phyloP scores from a whole-genome alignment of 495 filamentous ascomycete genomes.

The Aspergillus carlsbadensis region DNA sequence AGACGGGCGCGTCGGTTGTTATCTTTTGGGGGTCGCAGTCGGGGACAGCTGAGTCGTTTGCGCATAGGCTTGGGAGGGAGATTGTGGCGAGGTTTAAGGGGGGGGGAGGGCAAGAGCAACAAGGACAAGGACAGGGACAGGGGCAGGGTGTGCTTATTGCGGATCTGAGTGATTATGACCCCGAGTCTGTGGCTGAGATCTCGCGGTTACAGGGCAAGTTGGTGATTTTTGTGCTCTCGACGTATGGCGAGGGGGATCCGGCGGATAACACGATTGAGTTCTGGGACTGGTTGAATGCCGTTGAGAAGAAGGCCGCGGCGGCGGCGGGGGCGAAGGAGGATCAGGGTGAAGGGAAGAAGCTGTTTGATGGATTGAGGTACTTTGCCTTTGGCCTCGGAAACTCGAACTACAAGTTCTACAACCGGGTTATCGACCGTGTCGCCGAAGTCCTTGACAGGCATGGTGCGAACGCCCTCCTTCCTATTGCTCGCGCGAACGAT shows the following conservation, averaged over 20 bases:
- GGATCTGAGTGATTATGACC: constrained; percentile 53
- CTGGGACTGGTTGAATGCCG: constrained; percentile 39
- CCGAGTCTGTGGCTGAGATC: constrained; percentile 37
- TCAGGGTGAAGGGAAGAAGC: constrained; percentile 17
- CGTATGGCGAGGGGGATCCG: constrained; percentile 57
- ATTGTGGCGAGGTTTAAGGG: constrained; percentile 39
- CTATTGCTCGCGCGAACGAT: constrained; percentile 45
- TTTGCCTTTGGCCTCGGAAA: constrained; percentile 49
- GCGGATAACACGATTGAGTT: constrained; percentile 50
- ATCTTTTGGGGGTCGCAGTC: constrained; percentile 59
- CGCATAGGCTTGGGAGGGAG: constrained; percentile 46
- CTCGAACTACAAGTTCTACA: constrained; percentile 54
- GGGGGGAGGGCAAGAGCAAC: no score
- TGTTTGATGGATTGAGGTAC: constrained; percentile 39
- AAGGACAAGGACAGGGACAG: no score
- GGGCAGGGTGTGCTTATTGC: constrained; percentile 41
- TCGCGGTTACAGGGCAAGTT: constrained; percentile 32
- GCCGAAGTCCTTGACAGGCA: constrained; percentile 32
- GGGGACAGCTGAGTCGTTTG: constrained; percentile 52
- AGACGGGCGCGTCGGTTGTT: constrained; percentile 39
- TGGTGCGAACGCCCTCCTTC: constrained; percentile 40
- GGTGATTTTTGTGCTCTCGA: constrained; percentile 52
- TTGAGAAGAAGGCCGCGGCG: constrained; percentile 19
- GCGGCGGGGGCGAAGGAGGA: no score
- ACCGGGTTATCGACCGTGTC: constrained; percentile 44